Base-by-base conservation (phyloP, 2,329 filamentous ascomycete species). In the Pseudopithomyces chartarum region DNA sequence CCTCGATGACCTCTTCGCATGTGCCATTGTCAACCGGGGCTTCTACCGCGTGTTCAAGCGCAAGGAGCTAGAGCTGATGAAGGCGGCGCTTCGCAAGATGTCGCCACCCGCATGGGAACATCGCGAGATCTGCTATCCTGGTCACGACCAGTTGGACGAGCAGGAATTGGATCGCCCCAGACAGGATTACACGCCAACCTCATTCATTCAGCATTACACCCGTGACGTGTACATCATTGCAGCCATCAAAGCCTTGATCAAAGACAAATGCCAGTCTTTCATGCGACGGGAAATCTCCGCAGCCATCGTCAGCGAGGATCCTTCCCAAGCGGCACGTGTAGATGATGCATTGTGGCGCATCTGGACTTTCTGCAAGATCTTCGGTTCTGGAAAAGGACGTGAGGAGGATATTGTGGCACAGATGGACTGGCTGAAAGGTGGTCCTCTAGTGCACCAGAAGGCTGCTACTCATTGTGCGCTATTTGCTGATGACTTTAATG, bases 291-390 rank as follows among this genome's bases (percentile, higher is more conserved):
- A 85, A 54, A 87, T 85, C 0, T 77, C 83, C 6, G 73, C 75
- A 20, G 84, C 84, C 2, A 76, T 88, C 2, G 75, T 80, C 1
- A 82, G 81, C 3, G 69, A 78, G 19, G 77, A 80, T 42, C 74
- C 78, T 8, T 63, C 70, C 2, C 78, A 80, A 8, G 79, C 82
- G 1, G 76, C 77, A 39, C 81, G 85, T 55, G 79, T 88, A 23
- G 83, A 87, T 55, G 81, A 87, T 68, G 85, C 86, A 0, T 80
- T 88, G 46, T 88, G 85, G 84, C 82, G 86, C 2, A 83, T 89
- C 29, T 88, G 86, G 85, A 86, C 82, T 0, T 89, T 88, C 71
- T 88, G 85, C 70, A 81, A 81, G 52, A 82, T 87, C 32, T 89
- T 89, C 52, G 86, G 86, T 1, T 81, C 79, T 48, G 79, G 80